These are phyloP conservation scores for Amylocarpus encephaloides DNA, from an alignment of 2,329 filamentous ascomycete genomes.

Conservation along the genomic window DNA sequence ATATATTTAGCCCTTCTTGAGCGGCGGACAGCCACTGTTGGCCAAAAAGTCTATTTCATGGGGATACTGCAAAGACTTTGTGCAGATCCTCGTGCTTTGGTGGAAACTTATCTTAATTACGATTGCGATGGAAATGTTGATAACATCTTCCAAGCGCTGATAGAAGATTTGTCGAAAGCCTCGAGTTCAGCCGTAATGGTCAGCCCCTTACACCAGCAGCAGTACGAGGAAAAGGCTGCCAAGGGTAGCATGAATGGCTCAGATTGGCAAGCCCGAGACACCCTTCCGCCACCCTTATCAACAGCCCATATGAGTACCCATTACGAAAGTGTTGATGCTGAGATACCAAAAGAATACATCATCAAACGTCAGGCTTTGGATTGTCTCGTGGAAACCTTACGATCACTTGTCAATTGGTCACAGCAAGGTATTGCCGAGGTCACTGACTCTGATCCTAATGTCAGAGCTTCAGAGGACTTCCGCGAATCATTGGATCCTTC, in stretches of 20 bases:
- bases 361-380: constrained; percentile 88
- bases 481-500: constrained; percentile 74
- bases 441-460: constrained; percentile 44
- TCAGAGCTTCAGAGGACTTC: constrained; percentile 49
- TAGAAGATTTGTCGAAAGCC: constrained; percentile 87
- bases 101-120: constrained; percentile 96
- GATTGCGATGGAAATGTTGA: constrained; percentile 94
- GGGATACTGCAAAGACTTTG: constrained; percentile 78
- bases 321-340: constrained; percentile 54
- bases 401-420: constrained; percentile 91
- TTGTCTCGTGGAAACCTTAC: constrained; percentile 78
- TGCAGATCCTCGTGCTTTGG: constrained; percentile 77
- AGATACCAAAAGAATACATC: constrained; percentile 81
- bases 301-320: constrained; percentile 35
- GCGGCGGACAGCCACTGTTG: constrained; percentile 74
- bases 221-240: constrained; percentile 72
- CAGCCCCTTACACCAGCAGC: constrained; percentile 71
- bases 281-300: constrained; percentile 78
- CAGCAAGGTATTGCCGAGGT: constrained; percentile 57
- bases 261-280: constrained; percentile 84
- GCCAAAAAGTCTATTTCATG: constrained; percentile 91
- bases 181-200: constrained; percentile 73
- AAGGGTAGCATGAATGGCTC: constrained; percentile 43
- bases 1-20: constrained; percentile 92
- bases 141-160: constrained; percentile 93